Percentiles rank a stretch among this genome's conserved stretches.
Evolutionary conservation across 2,329 filamentous ascomycete genomes (phyloP).

Genomic region (Talaromyces funiculosus): DNA sequence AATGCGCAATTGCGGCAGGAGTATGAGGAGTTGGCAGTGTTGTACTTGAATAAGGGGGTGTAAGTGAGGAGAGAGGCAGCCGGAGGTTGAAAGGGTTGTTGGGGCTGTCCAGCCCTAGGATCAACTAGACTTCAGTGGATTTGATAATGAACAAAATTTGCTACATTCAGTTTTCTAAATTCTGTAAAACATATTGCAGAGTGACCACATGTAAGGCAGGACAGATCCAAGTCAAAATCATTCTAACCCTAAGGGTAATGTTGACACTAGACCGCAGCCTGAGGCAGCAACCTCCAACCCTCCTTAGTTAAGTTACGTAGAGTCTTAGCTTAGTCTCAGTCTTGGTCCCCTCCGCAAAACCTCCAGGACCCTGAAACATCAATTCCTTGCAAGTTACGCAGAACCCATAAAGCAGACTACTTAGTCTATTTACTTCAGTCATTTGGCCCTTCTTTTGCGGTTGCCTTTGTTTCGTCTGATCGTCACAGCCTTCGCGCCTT

Average conservation of each 20-base stretch:
- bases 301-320: too few species aligned
- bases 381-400: not conserved
- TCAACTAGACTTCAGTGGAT: not conserved
- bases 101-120: not conserved
- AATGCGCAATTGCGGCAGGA: not conserved
- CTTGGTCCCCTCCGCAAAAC: conserved; percentile 6
- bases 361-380: not conserved
- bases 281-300: not conserved
- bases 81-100: not conserved
- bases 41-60: not conserved
- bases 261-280: not conserved
- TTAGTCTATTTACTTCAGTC: not conserved
- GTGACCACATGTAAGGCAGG: too few species aligned
- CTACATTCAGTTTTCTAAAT: too few species aligned
- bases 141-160: too few species aligned
- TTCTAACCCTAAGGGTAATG: not conserved
- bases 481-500: not conserved
- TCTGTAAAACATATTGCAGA: too few species aligned
- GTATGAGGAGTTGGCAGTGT: not conserved
- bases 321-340: not conserved
- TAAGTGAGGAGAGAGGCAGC: not conserved
- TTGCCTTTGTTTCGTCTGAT: not conserved
- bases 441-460: not conserved
- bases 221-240: too few species aligned
- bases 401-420: not conserved